Base-by-base conservation (phyloP, 2,329 filamentous ascomycete genomes). In the Graphilbum fragrans region DNA sequence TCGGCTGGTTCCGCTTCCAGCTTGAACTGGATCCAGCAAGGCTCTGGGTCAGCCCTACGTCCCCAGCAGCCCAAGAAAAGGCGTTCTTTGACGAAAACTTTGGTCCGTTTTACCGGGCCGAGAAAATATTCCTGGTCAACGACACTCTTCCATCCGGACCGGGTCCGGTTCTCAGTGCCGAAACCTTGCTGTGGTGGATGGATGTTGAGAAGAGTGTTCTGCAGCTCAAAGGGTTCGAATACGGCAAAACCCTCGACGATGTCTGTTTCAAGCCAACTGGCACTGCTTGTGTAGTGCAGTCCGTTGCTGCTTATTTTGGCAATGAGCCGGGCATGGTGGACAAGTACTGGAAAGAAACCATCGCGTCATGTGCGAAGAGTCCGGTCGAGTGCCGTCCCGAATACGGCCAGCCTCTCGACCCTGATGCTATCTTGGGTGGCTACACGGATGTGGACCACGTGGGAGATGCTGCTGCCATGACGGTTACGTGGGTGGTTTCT, bases 1-100 rank as follows among this genome's bases (percentile, higher is more conserved):
- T 90, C 29, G 92, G 92, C 2, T 94, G 86, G 86, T 65, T 92
- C 44, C 76, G 77, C 35, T 98, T 98, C 54, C 72, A 84, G n/a
- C 70, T 98, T 29, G 92, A 96, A 59, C 84, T 71, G 19, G 83
- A 96, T 47, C 92, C 92, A 6, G 92, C 93, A 11, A 79, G 84
- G 37, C 67, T 98, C 9, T 98, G 92, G 92, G 92, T 98, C n/a
- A 88, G 90, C 52, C 92, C 92, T 8, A 82, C 83, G 9, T 96
- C 92, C 4, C 76, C 80, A 38, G 90, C 93, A 18, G 92, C 92
- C 0, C 74, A 86, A 56, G 90, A 98, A 58, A 98, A 98, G 64
- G 73, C 74, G 2, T 98, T 93, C 57, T 98, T 96, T 49, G 93
- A 98, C 56, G 59, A 74, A 29, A 87, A 86, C 52, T 98, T 98